Conservation (phyloP, 2,329 filamentous ascomycete species). For the Bisporella sp. region DNA sequence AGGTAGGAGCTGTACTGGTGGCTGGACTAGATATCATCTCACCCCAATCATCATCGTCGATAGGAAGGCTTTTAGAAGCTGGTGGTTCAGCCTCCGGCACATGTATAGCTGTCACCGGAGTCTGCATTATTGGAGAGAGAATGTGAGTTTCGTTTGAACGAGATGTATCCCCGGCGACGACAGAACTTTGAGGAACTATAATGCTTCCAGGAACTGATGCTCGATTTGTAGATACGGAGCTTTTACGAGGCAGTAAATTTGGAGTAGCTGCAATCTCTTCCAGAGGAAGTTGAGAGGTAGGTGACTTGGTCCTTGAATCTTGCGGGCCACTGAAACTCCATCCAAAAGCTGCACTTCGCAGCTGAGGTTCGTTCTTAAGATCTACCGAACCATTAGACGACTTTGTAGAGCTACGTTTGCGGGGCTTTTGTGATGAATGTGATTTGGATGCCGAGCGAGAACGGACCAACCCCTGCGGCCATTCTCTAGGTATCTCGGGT, state of each 20-base stretch:
- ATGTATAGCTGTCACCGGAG: not conserved
- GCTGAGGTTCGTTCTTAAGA: slow-evolving; percentile 2
- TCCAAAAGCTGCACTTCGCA: slow-evolving; percentile 16
- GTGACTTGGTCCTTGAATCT: too few relatives aligned
- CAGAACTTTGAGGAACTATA: too few relatives aligned
- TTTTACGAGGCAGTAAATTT: too few relatives aligned
- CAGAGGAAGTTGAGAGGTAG: too few relatives aligned
- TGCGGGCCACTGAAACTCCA: slow-evolving; percentile 9
- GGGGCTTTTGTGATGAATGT: slow-evolving; percentile 14
- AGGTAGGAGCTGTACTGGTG: too few relatives aligned
- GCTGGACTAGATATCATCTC: slow-evolving; percentile 26
- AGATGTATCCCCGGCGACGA: too few relatives aligned
- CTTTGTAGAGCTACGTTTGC: slow-evolving; percentile 16
- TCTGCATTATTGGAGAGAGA: not conserved
- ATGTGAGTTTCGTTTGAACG: too few relatives aligned
- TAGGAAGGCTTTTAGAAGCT: not conserved
- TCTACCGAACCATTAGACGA: slow-evolving; percentile 4
- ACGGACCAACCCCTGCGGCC: slow-evolving; percentile 17
- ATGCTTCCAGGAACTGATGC: too few relatives aligned
- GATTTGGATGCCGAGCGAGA: slow-evolving; percentile 14
- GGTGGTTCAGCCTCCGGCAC: not conserved
- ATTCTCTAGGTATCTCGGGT: slow-evolving; percentile 20
- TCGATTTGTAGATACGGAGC: too few relatives aligned
- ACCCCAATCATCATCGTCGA: slow-evolving; percentile 30
- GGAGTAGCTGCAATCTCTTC: too few relatives aligned